Base-by-base conservation (phyloP, 1,284 basidiomycete species). In the Apiotrichum laibachii region DNA sequence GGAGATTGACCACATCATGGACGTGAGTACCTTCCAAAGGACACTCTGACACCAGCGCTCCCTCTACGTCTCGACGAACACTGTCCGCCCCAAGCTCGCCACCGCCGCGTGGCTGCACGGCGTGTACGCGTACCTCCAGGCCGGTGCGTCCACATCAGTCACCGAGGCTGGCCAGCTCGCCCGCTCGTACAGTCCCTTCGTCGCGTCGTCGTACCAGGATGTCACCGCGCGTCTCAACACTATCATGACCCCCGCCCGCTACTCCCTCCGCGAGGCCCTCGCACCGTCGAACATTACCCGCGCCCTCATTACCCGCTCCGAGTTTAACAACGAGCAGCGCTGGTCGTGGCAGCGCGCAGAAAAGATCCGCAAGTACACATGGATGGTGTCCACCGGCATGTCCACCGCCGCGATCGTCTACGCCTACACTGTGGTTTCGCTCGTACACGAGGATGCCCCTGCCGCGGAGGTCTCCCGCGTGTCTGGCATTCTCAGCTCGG, bases 61-160 rank as follows among this genome's bases (percentile, higher is more conserved):
- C 0, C 46, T 77, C 12, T 64, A 67, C 44, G 53, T 61, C 1
- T 69, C 73, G 0, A 64, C 64, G 13, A 77, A 75, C 57, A 35
- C 59, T 9, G 50, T 61, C 10, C 69, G 72, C 40, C 70, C 71
- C 0, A 55, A 67, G 2, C 67, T 77, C 15, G 73, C 70, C 26
- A 60, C 72, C 19, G 60, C 67, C 0, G 77, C 76, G 0, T 80
- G 77, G 76, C 68, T 71, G 50, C 77, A 79, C 50, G 73, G 73
- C 35, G 69, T 78, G 18, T 67, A 78, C 61, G 69, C 75, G 6
- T 76, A 77, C 55, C 62, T 78, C 11, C 65, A 68, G 18, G 58
- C 69, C 13, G 68, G 57, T 4, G 67, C 58, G 13, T 57, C 60
- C 5, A 42, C 58, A 1, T 67, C 70, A 3, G 31, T 71, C 19